A percentile compares a stretch with the other conserved stretches of the same genome.
Evolutionary conservation across 257 asterid species (phyloP).

Genomic region (Jacaranda mimosifolia): DNA sequence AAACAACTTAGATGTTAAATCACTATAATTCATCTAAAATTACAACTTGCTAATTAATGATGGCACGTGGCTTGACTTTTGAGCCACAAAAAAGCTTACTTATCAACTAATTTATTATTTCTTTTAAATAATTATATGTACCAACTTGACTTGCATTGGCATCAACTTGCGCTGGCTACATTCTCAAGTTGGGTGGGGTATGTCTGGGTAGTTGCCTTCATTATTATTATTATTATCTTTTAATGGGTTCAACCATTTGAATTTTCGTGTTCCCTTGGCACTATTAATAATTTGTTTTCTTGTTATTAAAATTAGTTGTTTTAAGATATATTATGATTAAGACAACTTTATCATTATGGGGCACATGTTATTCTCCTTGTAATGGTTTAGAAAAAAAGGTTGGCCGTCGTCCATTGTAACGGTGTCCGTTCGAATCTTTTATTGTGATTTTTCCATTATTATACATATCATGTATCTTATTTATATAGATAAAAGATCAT

Average conservation of each 20-base stretch:
- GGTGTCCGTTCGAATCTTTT: too few species aligned
- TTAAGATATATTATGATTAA: not conserved
- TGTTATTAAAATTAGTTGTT: too few species aligned
- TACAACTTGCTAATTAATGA: not conserved
- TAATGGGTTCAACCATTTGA: constrained; percentile 14
- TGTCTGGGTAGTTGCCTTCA: constrained; percentile 7
- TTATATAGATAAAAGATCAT: too few species aligned
- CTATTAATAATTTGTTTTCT: too few species aligned
- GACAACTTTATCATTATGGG: too few species aligned
- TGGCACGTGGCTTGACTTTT: constrained; percentile 35
- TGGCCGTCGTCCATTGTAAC: too few species aligned
- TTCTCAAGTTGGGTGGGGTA: constrained; percentile 25
- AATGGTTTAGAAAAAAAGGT: too few species aligned
- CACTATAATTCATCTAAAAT: not conserved
- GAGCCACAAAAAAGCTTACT: not conserved
- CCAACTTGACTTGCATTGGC: constrained; percentile 15
- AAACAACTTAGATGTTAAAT: not conserved
- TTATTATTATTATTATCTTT: too few species aligned
- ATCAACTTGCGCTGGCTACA: not conserved
- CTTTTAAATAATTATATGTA: not conserved
- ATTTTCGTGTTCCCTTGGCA: not conserved
- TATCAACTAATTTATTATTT: not conserved
- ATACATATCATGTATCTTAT: too few species aligned
- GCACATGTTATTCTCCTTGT: too few species aligned
- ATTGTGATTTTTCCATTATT: too few species aligned